Base-by-base conservation (phyloP, 148 eudicot species). In the Spergularia marina region DNA sequence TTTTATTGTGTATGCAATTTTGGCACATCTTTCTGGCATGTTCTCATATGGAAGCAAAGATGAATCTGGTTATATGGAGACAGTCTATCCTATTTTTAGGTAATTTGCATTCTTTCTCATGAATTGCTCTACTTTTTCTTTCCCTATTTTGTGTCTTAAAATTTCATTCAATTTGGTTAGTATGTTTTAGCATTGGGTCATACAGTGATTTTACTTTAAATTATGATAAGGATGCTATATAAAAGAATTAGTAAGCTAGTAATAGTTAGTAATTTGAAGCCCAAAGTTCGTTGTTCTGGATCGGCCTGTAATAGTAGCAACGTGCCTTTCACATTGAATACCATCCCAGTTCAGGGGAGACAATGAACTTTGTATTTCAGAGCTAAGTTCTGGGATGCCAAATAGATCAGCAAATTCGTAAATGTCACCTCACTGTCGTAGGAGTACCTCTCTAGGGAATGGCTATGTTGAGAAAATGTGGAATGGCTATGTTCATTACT, bases 11-110 rank as follows among this genome's bases (percentile, higher is more conserved):
- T 94, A 94, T 44, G 95, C 88, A 65, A 85, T 90, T 23, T 76
- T 94, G 82, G 98, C 97, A 6, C 97, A 94, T 79, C 16, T 94
- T 36, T 82, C 83, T 73, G 98, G 97, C 54, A 71, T 91, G 87
- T 89, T 91, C 78, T 85, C 96, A 2, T 79, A 82, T 8, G 40
- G 78, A 57, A 72, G 87, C 15, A 74, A 78, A 78, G 82, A 77
- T 63, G 58, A 81, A 68, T 62, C 82, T 9, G 77, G 80, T 82
- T 94, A 94, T 72, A 85, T 94, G 93, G 98, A 94, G 78, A 90
- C 91, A 0, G 87, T 94, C 65, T 94, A 92, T 78, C 98, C 97
- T 58, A 82, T 94, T 74, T 94, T 94, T 81, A 94, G 98, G 98
- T 91, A 79, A 5, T 54, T 16, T 60, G 68, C 65, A 23, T 68